These are phyloP conservation scores for Fraxinus excelsior DNA, from an alignment of 257 asterid genomes.

Conservation along the genomic window DNA sequence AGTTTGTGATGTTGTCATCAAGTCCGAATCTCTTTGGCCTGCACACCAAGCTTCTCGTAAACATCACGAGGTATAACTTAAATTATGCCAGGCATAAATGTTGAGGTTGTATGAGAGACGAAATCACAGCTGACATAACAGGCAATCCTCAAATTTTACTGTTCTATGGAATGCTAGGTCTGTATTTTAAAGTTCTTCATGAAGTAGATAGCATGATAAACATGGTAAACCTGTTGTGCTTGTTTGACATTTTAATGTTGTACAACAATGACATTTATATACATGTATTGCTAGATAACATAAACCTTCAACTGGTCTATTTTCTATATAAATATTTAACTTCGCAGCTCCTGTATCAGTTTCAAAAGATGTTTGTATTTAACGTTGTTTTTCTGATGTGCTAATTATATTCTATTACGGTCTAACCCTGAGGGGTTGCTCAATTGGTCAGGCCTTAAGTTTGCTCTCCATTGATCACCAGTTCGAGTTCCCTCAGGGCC, in stretches of 20 bases:
- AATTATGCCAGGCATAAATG: neutral
- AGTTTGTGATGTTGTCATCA: conserved; percentile 73
- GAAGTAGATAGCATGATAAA: neutral
- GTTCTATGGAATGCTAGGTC: conserved; percentile 3
- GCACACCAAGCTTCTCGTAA: conserved; percentile 96
- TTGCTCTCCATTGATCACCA: too few species aligned
- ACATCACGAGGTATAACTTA: conserved; percentile 69
- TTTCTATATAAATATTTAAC: too few species aligned
- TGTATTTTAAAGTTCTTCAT: conserved; percentile 10
- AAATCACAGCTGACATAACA: conserved; percentile 15
- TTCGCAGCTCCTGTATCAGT: too few species aligned
- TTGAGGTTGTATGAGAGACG: neutral
- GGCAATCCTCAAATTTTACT: neutral
- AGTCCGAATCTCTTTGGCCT: conserved; percentile 86
- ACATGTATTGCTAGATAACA: conserved; percentile 10
- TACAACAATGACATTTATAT: neutral
- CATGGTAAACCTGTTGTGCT: conserved; percentile 9
- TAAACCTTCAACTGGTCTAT: neutral
- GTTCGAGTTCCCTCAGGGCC: too few species aligned
- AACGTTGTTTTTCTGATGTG: too few species aligned
- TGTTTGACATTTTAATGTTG: conserved; percentile 9
- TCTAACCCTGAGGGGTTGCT: too few species aligned
- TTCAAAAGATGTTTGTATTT: too few species aligned
- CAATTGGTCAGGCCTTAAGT: too few species aligned
- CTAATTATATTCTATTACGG: too few species aligned